These are phyloP conservation scores for Xylaria intraflava DNA, from an alignment of 495 filamentous ascomycete genomes.

Conservation along the genomic window DNA sequence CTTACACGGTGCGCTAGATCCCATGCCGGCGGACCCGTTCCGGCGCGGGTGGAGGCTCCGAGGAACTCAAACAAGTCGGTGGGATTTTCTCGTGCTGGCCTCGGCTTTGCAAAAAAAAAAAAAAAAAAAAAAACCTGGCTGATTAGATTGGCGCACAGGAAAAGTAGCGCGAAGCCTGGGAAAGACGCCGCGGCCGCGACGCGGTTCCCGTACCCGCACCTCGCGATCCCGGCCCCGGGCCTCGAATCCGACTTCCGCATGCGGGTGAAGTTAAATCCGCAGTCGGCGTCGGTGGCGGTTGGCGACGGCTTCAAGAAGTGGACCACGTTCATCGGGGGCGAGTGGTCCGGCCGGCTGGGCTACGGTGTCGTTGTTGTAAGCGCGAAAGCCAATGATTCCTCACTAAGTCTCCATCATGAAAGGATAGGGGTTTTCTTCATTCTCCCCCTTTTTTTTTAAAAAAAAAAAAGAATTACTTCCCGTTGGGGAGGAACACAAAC, in stretches of 20 bases:
- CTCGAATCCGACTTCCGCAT: slow-evolving; percentile 56
- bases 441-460: too few relatives aligned
- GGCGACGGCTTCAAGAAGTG: slow-evolving; percentile 50
- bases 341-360: slow-evolving; percentile 56
- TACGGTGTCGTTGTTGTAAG: slow-evolving; percentile 54
- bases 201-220: slow-evolving; percentile 21
- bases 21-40: neutral
- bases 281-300: slow-evolving; percentile 42
- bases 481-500: neutral
- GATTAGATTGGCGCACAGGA: neutral
- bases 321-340: slow-evolving; percentile 52
- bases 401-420: neutral
- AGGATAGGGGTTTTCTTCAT: too few relatives aligned
- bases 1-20: neutral
- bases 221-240: slow-evolving; percentile 32
- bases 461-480: too few relatives aligned
- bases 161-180: slow-evolving; percentile 10
- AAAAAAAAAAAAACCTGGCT: slow-evolving; percentile 1
- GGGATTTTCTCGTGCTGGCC: too few relatives aligned
- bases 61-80: neutral
- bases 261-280: slow-evolving; percentile 54
- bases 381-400: neutral
- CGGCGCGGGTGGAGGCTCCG: neutral
- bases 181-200: slow-evolving; percentile 10
- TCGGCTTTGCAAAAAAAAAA: too few relatives aligned